Conservation (phyloP, 805 yeast genomes). For the Lachancea sp. region DNA sequence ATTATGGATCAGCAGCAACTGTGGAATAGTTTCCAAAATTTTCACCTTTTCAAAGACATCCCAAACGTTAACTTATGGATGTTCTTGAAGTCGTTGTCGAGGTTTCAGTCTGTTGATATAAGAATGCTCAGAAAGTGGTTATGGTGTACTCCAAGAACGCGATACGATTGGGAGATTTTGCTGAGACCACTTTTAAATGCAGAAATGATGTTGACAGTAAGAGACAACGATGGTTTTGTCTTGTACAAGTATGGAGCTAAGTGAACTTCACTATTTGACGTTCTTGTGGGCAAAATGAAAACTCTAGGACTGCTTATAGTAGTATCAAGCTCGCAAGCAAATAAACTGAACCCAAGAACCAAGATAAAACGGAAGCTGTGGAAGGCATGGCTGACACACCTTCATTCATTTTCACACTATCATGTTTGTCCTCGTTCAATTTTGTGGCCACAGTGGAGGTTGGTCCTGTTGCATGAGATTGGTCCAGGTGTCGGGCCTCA, state of each 20-base stretch:
- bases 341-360: background rate
- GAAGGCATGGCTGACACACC: background rate
- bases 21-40: constrained; percentile 24
- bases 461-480: background rate
- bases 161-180: constrained; percentile 36
- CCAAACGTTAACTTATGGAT: constrained; percentile 35
- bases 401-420: background rate
- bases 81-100: constrained; percentile 29
- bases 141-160: constrained; percentile 34
- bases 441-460: background rate
- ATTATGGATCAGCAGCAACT: constrained; percentile 10
- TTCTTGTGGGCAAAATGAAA: background rate
- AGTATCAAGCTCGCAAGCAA: background rate
- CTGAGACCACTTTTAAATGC: constrained; percentile 33
- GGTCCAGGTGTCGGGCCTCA: background rate
- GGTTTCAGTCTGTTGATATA: constrained; percentile 33
- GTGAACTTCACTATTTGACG: background rate
- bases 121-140: constrained; percentile 33
- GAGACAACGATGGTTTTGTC: constrained; percentile 37
- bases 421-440: background rate
- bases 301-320: background rate
- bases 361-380: background rate
- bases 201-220: constrained; percentile 32
- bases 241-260: constrained; percentile 33
- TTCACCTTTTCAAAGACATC: constrained; percentile 25